Evolutionary conservation across 2,329 filamentous ascomycete genomes (phyloP), one percentile per base, ranked within the genome.

Genomic region (Periconia sp.): DNA sequence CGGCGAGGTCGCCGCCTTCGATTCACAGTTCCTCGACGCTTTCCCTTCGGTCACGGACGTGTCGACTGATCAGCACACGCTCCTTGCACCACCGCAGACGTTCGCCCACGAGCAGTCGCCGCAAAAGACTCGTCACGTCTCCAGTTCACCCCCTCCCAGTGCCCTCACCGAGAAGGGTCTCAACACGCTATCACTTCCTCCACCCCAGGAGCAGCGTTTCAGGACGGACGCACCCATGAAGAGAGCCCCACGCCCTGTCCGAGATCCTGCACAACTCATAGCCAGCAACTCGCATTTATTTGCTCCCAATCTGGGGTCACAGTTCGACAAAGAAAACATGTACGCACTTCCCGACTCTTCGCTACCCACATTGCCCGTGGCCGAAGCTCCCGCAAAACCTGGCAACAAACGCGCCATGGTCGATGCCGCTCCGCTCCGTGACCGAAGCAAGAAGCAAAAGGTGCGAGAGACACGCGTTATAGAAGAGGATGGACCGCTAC

Each of bases 401-500:
- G 43, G 71, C 1, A 57, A 73, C 50, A 84, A 83, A 65, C 84
- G 88, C 56, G 75, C 78, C 6, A 74, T 92, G 30, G 79, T 88
- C 69, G 89, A 95, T 38, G 82, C 88, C 4, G 83, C 86, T 4
- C 84, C 86, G 1, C 83, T 88, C 55, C 85, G 85, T 57, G 88
- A 92, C 57, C 78, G 86, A 1, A 65, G 71, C 34, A 95, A 95
- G 76, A 90, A 87, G 72, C 70, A 76, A 33, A 89, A 85, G 65
- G 61, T 76, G 63, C 59, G 56, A 28, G 83, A 87, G 38, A 80
- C 84, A 49, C 70, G 54, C 41, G 24, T 47, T 33, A 50, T 58
- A n/a, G 61, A 65, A 33, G 65, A 69, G 22, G 72, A 78, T 44
- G 68, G 71, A 21, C 71, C 78, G 17, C 73, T 92, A 4, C 88